phyloP scores from a whole-genome alignment of 352 stramenopile genomes.

The Thalassiosira ordinaria region DNA sequence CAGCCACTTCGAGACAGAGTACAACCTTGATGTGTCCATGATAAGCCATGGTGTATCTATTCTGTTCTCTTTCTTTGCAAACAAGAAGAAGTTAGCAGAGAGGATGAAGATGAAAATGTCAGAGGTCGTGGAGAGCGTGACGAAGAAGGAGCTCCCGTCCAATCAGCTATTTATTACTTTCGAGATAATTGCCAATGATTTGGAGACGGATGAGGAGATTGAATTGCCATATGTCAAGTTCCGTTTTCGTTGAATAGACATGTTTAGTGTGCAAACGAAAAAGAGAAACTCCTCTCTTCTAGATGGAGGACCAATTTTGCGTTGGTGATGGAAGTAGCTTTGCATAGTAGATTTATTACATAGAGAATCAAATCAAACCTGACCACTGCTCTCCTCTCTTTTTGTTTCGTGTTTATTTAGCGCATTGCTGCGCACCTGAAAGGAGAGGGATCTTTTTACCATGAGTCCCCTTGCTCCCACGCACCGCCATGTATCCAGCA shows the following conservation, averaged over 20 bases:
- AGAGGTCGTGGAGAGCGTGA: constrained; percentile 93
- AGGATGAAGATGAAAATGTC: constrained; percentile 97
- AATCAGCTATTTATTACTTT: constrained; percentile 96
- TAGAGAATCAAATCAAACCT: constrained; percentile 1
- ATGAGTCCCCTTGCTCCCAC: no score
- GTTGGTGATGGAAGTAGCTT: neutral
- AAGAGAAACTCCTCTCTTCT: no score
- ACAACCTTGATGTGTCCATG: constrained; percentile 98
- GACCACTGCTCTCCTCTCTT: no score
- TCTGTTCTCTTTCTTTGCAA: constrained; percentile 89
- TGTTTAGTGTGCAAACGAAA: neutral
- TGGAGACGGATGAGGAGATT: constrained; percentile 93
- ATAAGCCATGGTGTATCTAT: constrained; percentile 94
- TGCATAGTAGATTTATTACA: constrained; percentile 12
- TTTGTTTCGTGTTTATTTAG: neutral
- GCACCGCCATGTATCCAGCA: no score
- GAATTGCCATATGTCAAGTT: constrained; percentile 94
- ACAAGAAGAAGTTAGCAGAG: constrained; percentile 90
- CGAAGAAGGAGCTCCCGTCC: constrained; percentile 93
- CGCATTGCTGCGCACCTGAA: neutral
- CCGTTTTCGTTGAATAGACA: constrained; percentile 66
- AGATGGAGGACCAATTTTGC: neutral
- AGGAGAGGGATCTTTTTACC: no score
- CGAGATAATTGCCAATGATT: constrained; percentile 95
- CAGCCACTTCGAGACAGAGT: constrained; percentile 93